A percentile compares a stretch with the other conserved stretches of the same genome.
Evolutionary conservation across 768 basidiomycete genomes (phyloP).

Genomic region (Macrocybe gigantea): DNA sequence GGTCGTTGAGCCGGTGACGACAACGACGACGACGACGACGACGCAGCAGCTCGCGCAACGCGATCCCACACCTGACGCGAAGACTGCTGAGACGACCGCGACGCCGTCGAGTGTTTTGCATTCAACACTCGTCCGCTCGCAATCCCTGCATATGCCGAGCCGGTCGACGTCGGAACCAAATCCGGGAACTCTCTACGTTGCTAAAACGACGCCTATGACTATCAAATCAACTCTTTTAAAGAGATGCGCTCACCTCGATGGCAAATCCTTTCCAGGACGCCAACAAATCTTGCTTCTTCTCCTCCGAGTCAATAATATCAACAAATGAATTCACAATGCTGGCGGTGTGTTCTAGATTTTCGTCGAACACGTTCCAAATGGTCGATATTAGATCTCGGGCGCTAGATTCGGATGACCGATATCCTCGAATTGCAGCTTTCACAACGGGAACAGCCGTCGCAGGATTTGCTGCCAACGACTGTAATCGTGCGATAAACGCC

Average conservation of each 20-base stretch:
- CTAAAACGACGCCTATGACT: constrained; percentile 27
- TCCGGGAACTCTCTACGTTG: constrained; percentile 86
- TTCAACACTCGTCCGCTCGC: constrained; percentile 79
- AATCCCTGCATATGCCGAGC: constrained; percentile 72
- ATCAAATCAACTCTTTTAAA: constrained; percentile 1
- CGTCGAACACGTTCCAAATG: constrained; percentile 66
- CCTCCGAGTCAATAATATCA: constrained; percentile 72
- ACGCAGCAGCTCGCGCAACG: constrained; percentile 74
- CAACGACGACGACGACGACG: constrained; percentile 30
- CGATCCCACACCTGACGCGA: constrained; percentile 79
- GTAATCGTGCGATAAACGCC: constrained; percentile 59
- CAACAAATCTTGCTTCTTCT: constrained; percentile 75
- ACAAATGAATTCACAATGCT: constrained; percentile 69
- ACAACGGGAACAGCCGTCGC: constrained; percentile 53
- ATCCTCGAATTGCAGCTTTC: constrained; percentile 75
- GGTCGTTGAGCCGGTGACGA: constrained; percentile 14
- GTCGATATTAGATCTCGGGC: constrained; percentile 85
- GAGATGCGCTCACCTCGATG: constrained; percentile 54
- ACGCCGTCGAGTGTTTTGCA: constrained; percentile 69
- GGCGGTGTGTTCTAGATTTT: constrained; percentile 62
- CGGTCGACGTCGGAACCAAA: constrained; percentile 49
- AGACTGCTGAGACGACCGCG: constrained; percentile 47
- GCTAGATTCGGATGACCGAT: constrained; percentile 66
- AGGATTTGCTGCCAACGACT: constrained; percentile 50
- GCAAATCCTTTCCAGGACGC: constrained; percentile 80